Base-by-base conservation (phyloP, 1,139 yeast species). In the Hemisphaericaspora lyxosophila region DNA sequence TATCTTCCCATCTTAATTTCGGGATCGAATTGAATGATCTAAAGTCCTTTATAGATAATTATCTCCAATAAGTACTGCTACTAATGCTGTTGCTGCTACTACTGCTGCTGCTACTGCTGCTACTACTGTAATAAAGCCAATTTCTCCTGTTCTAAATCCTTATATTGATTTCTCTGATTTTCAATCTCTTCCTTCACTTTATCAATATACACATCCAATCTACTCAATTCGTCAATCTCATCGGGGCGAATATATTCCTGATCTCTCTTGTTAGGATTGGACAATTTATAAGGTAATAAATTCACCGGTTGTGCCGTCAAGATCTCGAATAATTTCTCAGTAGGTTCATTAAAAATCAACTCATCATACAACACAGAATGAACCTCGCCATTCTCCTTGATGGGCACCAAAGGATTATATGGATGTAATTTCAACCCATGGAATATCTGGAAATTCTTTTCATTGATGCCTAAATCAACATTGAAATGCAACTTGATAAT, bases 341-440 rank as follows among this genome's bases (percentile, higher is more conserved):
- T 89, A 2, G 99, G 99, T 57, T 92, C 99, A 56, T 86, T 89
- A 55, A 94, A 92, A 8, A 92, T 96, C 26, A 92, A 67, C 58
- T 92, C 98, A 55, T 92, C 98, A 55, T 85, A 92, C 32, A 84
- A 69, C 4, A 85, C 77, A 33, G 92, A 80, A 50, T 87, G 81
- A 1, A 72, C 73, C 40, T 69, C 75, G 1, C 75, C 76, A 43
- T 64, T 66, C 41, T 67, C 73, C 35, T 60, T 57, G 4, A 53
- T 54, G 4, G 71, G 69, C 7, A 55, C 59, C 40, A 68, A 68
- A 0, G 73, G 78, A 31, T 81, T 81, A 58, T 85, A 94, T 0
- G 98, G 97, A 64, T 92, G 99, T 33, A 92, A 68, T 57, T 90
- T 88, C 50, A 92, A 67, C 46, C 87, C 96, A 58, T 92, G 98